These are phyloP conservation scores for Daldinia bambusicola DNA, from an alignment of 495 filamentous ascomycete species.

Conservation along the genomic window DNA sequence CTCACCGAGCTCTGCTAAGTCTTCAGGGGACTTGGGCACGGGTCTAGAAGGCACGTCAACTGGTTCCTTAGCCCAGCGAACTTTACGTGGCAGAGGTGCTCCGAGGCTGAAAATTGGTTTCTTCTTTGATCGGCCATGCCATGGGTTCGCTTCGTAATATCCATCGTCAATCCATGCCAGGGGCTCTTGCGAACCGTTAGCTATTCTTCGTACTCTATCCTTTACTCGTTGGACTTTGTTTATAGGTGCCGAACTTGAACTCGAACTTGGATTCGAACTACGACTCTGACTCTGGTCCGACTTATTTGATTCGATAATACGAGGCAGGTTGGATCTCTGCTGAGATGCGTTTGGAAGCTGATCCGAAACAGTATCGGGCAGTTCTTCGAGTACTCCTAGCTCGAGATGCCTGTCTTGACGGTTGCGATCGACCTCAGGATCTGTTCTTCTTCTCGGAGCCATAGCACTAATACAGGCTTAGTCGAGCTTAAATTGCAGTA, in stretches of 20 bases:
- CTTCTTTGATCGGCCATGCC: conserved; percentile 55
- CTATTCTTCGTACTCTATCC: not conserved
- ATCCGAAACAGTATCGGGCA: conserved; percentile 11
- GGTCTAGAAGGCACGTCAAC: conserved; percentile 45
- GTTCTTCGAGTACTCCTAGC: not conserved
- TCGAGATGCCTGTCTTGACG: conserved; percentile 1
- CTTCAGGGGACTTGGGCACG: conserved; percentile 23
- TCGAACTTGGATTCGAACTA: not conserved
- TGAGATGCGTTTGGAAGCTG: not conserved
- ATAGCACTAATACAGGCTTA: not conserved
- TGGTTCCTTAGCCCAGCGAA: conserved; percentile 59
- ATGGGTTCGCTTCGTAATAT: conserved; percentile 59
- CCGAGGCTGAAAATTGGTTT: conserved; percentile 63
- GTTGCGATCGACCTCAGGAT: not conserved
- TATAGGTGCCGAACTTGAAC: not conserved
- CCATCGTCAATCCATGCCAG: conserved; percentile 34
- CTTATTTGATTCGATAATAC: not conserved
- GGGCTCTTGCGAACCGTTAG: not conserved
- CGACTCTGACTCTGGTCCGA: not conserved
- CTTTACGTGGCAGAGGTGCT: conserved; percentile 60
- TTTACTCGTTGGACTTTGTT: not conserved
- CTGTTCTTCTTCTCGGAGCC: conserved; percentile 3
- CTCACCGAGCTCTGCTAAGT: conserved; percentile 28
- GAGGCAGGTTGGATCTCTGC: conserved; percentile 3
- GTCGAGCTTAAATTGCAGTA: not conserved